Percentiles rank a stretch among this genome's conserved stretches.
phyloP scores from a whole-genome alignment of 2,329 filamentous ascomycete genomes.

The Phyllachora maydis region DNA sequence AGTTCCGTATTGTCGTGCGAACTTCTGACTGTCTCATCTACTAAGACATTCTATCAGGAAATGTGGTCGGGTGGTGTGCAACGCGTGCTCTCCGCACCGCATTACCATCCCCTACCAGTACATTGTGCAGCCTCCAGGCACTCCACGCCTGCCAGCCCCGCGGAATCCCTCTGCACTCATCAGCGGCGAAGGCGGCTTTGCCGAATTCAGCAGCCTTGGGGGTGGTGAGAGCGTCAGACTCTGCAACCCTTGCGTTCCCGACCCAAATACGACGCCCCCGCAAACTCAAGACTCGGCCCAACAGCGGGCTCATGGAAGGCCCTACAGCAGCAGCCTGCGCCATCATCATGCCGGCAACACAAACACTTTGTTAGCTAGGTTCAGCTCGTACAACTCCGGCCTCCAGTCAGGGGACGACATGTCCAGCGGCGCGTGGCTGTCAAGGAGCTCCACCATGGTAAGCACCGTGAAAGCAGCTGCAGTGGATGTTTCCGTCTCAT shows the following conservation, averaged over 20 bases:
- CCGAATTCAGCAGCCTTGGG: slow-evolving; percentile 21
- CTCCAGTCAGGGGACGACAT: too few species aligned
- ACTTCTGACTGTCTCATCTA: too few species aligned
- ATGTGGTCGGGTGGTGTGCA: slow-evolving; percentile 84
- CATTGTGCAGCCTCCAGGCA: slow-evolving; percentile 58
- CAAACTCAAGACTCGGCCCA: slow-evolving; percentile 12
- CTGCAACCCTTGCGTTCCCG: slow-evolving; percentile 41
- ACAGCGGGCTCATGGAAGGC: slow-evolving; percentile 19
- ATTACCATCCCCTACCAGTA: slow-evolving; percentile 90
- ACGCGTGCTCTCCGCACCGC: slow-evolving; percentile 74
- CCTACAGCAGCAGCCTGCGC: slow-evolving; percentile 13
- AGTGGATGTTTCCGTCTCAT: too few species aligned
- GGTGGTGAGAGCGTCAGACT: slow-evolving; percentile 37
- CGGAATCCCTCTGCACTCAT: slow-evolving; percentile 17
- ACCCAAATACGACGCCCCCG: slow-evolving; percentile 36
- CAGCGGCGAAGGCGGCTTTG: slow-evolving; percentile 18
- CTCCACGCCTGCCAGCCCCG: slow-evolving; percentile 11
- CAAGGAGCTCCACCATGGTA: too few species aligned
- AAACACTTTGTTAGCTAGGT: too few species aligned
- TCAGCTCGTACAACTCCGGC: too few species aligned
- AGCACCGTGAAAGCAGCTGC: too few species aligned
- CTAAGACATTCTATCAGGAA: slow-evolving; percentile 32
- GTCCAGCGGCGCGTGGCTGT: too few species aligned
- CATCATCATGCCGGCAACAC: too few species aligned
- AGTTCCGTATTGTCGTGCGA: too few species aligned